phyloP scores from a whole-genome alignment of 2,329 filamentous ascomycete species.

The Trichophyton rubrum region DNA sequence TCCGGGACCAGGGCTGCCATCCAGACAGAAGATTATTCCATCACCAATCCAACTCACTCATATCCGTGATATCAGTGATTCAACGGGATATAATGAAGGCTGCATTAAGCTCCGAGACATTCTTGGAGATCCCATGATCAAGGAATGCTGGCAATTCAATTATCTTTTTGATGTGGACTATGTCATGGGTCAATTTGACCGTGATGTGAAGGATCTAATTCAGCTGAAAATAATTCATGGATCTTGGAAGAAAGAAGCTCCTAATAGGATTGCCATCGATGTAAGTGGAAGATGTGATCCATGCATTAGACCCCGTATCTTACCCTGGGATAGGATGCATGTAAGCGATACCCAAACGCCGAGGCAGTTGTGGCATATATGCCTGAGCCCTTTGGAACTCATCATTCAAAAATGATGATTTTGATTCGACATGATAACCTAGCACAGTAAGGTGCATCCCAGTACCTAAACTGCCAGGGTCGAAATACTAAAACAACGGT shows the following conservation, averaged over 20 bases:
- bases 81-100: slow-evolving; percentile 48
- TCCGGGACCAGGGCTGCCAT: not conserved
- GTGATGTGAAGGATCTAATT: slow-evolving; percentile 41
- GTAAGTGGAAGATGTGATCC: slow-evolving; percentile 29
- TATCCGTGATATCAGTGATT: slow-evolving; percentile 50
- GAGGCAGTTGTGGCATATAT: slow-evolving; percentile 61
- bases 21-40: slow-evolving; percentile 21
- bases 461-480: slow-evolving; percentile 1
- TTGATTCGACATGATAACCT: slow-evolving; percentile 63
- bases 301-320: not conserved
- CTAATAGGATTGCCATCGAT: slow-evolving; percentile 44
- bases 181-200: slow-evolving; percentile 47
- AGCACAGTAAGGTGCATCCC: slow-evolving; percentile 42
- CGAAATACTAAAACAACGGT: not conserved
- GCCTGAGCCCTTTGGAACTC: slow-evolving; percentile 74
- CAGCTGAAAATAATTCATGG: slow-evolving; percentile 50
- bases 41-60: slow-evolving; percentile 63
- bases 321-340: slow-evolving; percentile 41
- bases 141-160: slow-evolving; percentile 48
- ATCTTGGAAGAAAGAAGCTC: slow-evolving; percentile 56
- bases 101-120: slow-evolving; percentile 55
- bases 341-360: slow-evolving; percentile 52
- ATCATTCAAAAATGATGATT: slow-evolving; percentile 81
- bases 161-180: slow-evolving; percentile 47
- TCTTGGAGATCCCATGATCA: slow-evolving; percentile 60